phyloP scores from a whole-genome alignment of 768 basidiomycete genomes.

The Cyclocybe aegerita region DNA sequence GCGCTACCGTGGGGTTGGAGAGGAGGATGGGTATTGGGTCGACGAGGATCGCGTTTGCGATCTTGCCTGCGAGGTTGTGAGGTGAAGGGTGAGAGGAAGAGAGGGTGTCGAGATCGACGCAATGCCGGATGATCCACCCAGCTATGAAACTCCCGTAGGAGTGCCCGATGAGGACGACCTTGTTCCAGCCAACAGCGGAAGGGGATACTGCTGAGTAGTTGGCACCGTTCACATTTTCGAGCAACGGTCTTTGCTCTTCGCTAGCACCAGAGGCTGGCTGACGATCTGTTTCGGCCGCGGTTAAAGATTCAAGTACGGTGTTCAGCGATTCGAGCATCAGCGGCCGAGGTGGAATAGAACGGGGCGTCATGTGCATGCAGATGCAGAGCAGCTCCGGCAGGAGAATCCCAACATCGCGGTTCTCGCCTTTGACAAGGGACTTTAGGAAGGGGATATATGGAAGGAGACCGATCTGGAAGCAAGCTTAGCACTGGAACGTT shows the following conservation, averaged over 20 bases:
- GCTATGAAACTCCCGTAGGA: constrained; percentile 64
- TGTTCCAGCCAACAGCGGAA: constrained; percentile 15
- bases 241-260: neutral
- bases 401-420: constrained; percentile 57
- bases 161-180: constrained; percentile 50
- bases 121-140: constrained; percentile 50
- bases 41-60: constrained; percentile 49
- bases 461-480: constrained; percentile 55
- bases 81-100: neutral
- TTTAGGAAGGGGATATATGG: constrained; percentile 54
- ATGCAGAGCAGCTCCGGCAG: constrained; percentile 61
- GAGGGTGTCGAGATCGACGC: constrained; percentile 16
- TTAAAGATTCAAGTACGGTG: constrained; percentile 43
- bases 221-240: neutral
- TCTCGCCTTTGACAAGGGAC: constrained; percentile 34
- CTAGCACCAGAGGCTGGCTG: neutral
- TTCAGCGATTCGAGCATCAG: constrained; percentile 42
- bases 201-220: neutral
- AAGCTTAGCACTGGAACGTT: neutral
- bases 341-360: constrained; percentile 41
- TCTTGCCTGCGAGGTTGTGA: constrained; percentile 23
- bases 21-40: constrained; percentile 69
- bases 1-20: constrained; percentile 60
- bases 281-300: constrained; percentile 9
- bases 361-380: constrained; percentile 55